Conservation (phyloP, 306 rosid genomes). For the Dryas octopetala region DNA sequence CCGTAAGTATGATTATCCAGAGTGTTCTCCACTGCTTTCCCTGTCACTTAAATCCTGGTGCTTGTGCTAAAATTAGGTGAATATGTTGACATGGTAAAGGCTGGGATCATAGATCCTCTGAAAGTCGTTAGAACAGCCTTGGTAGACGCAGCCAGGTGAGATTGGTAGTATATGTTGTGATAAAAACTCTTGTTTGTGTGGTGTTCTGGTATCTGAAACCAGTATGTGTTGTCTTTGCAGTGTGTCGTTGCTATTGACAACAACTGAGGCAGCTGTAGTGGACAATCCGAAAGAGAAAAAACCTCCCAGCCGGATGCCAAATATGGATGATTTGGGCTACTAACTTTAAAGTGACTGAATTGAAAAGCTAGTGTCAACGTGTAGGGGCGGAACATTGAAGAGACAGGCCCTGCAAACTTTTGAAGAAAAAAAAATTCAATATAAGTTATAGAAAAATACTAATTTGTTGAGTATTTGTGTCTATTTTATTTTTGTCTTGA, state of each 20-base stretch:
- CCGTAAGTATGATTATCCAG: neutral
- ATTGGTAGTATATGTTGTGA: neutral
- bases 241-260: slow-evolving; percentile 75
- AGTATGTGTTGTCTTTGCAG: slow-evolving; percentile 32
- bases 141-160: slow-evolving; percentile 91
- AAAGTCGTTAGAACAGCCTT: slow-evolving; percentile 91
- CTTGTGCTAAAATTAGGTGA: slow-evolving; percentile 50
- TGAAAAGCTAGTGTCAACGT: neutral
- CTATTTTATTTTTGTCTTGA: too few relatives aligned
- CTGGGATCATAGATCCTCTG: slow-evolving; percentile 89
- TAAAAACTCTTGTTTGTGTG: neutral
- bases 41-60: neutral
- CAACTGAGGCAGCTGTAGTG: slow-evolving; percentile 75
- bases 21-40: neutral
- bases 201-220: slow-evolving; percentile 9
- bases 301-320: slow-evolving; percentile 66
- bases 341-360: slow-evolving; percentile 4
- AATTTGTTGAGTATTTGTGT: too few relatives aligned
- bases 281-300: slow-evolving; percentile 50
- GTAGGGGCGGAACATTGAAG: neutral
- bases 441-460: too few relatives aligned
- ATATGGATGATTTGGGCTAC: slow-evolving; percentile 62
- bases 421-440: too few relatives aligned
- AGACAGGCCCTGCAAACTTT: too few relatives aligned
- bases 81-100: slow-evolving; percentile 86